Conservation (phyloP, 257 asterid species). For the Rhazya stricta region DNA sequence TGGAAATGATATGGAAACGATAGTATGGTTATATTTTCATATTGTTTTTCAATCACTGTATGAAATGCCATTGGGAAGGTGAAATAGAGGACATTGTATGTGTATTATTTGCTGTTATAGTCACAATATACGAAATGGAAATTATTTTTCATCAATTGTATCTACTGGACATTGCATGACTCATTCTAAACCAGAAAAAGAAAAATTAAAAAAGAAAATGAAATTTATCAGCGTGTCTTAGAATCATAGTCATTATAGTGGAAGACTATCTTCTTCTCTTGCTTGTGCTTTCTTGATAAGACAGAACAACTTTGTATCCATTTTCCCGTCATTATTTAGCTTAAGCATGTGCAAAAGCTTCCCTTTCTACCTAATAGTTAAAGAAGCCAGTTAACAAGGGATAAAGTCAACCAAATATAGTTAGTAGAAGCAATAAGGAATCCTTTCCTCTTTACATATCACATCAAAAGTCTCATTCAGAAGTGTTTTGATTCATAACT, state of each 20-base stretch:
- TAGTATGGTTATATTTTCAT: background rate
- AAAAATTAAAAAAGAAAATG: background rate
- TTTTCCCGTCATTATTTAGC: background rate
- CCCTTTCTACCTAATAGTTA: background rate
- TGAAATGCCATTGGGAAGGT: background rate
- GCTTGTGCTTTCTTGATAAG: background rate
- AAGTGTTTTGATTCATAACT: background rate
- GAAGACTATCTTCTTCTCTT: background rate
- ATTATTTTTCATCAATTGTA: background rate
- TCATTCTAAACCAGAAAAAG: background rate
- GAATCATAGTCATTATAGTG: background rate
- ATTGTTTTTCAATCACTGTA: background rate
- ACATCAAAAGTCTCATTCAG: background rate
- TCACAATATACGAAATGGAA: background rate
- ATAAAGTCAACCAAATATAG: background rate
- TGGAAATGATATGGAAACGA: background rate
- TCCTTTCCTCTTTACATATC: background rate
- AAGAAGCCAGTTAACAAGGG: background rate
- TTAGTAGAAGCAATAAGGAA: background rate
- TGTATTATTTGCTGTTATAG: background rate
- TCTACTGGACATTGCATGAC: background rate
- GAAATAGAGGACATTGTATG: background rate
- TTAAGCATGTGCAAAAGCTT: background rate
- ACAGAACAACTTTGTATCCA: background rate
- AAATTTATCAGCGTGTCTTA: background rate